Conservation (phyloP, 2,329 filamentous ascomycete species). For the Bisporella sp. region DNA sequence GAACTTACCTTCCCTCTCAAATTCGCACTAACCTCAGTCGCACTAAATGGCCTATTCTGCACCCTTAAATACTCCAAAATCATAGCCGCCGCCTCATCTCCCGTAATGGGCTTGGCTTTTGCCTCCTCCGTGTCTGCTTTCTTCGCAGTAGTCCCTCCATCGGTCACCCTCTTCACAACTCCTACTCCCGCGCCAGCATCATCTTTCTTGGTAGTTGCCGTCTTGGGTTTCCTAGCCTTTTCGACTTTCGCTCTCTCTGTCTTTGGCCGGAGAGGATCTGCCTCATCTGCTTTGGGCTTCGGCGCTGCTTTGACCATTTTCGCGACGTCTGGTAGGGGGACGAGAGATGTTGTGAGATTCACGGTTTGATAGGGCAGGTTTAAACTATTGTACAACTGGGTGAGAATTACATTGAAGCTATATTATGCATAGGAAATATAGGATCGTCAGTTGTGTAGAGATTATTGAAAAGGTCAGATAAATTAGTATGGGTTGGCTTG, state of each 20-base stretch:
- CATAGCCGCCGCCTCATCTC: constrained; percentile 27
- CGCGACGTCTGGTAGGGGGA: neutral
- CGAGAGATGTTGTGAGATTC: neutral
- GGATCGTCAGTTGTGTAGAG: neutral
- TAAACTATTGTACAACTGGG: too few relatives aligned
- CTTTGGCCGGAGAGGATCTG: constrained; percentile 13
- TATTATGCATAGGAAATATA: neutral
- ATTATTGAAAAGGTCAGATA: too few relatives aligned
- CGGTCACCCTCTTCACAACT: constrained; percentile 5
- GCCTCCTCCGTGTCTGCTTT: constrained; percentile 23
- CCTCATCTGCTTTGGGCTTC: constrained; percentile 13
- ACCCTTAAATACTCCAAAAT: constrained; percentile 29
- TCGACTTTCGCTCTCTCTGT: constrained; percentile 16
- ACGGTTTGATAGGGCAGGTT: too few relatives aligned
- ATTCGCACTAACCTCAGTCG: constrained; percentile 52
- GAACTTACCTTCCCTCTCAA: constrained; percentile 46
- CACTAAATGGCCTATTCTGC: constrained; percentile 34
- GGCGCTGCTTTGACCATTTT: constrained; percentile 15
- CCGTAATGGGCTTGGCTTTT: constrained; percentile 20
- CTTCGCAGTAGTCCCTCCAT: constrained; percentile 24
- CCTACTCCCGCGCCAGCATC: neutral
- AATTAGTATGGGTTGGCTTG: too few relatives aligned
- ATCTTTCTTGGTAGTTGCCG: constrained; percentile 1
- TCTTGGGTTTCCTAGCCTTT: constrained; percentile 6
- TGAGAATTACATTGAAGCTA: too few relatives aligned